Evolutionary conservation across 768 basidiomycete species (phyloP).

Genomic region (Tricholoma hemisulphureum): DNA sequence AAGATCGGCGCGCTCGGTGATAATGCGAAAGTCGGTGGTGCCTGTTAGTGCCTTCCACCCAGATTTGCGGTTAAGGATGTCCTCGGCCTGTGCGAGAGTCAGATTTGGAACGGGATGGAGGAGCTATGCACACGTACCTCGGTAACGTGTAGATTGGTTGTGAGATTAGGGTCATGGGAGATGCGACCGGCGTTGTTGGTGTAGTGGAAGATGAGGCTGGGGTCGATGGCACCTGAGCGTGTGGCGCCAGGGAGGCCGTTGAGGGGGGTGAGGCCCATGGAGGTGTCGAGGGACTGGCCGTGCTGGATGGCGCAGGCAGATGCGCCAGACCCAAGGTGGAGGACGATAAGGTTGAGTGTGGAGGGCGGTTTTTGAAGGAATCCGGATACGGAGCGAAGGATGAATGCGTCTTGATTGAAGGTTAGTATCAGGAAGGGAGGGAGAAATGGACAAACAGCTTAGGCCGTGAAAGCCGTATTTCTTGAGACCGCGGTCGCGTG

Average conservation of each 20-base stretch:
- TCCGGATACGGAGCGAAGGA: slow-evolving; percentile 59
- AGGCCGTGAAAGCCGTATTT: slow-evolving; percentile 94
- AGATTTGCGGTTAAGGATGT: slow-evolving; percentile 70
- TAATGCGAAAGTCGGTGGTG: slow-evolving; percentile 77
- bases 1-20: slow-evolving; percentile 47
- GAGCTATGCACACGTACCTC: too few species aligned
- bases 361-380: slow-evolving; percentile 54
- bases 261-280: slow-evolving; percentile 92
- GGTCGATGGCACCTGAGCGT: slow-evolving; percentile 79
- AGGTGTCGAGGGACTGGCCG: slow-evolving; percentile 80
- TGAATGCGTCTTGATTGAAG: slow-evolving; percentile 53
- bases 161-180: slow-evolving; percentile 49
- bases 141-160: slow-evolving; percentile 53
- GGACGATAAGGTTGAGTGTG: slow-evolving; percentile 70
- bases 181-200: slow-evolving; percentile 53
- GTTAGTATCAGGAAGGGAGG: neutral
- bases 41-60: slow-evolving; percentile 81
- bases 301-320: slow-evolving; percentile 72
- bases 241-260: slow-evolving; percentile 88
- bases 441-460: slow-evolving; percentile 55
- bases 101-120: neutral
- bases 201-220: slow-evolving; percentile 86
- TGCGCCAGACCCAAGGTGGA: slow-evolving; percentile 91
- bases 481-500: slow-evolving; percentile 63
- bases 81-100: slow-evolving; percentile 52